Evolutionary conservation across 2,329 filamentous ascomycete genomes (phyloP), one percentile per base, ranked within the genome.

Genomic region (Claviceps monticola): DNA sequence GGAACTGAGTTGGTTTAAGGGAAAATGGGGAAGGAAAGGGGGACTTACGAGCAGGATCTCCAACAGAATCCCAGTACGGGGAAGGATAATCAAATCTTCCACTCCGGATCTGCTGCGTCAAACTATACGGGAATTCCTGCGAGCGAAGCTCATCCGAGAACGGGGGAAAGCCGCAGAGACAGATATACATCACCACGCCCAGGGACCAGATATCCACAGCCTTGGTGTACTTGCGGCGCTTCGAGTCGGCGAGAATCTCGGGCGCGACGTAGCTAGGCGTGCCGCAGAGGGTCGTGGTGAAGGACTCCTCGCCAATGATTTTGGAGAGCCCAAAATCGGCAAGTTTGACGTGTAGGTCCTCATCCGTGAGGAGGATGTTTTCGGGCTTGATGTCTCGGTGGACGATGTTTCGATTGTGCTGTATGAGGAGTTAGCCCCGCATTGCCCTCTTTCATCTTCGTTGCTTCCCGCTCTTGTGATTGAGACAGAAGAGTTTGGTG

Each of bases 301-400:
- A 98, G 0, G 91, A 96, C 64, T 96, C 89, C 66, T 98, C 93
- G 56, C 94, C 94, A 58, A 98, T 95, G 58, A 98, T 97, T 70
- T 98, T 98, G 43, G 93, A 91, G 39, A 98, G 76, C 46, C 93
- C 93, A 68, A 98, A 98, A 67, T 98, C 93, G 19, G 90, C 93
- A 55, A 98, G 72, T 69, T 98, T 98, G 56, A 95, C 84, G 54
- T 83, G 83, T 29, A 96, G 71, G 37, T 93, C 77, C 61, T 88
- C 88, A 68, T 96, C 88, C 5, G 85, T 82, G 38, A 98, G 72
- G 8, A 98, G 71, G 37, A 98, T 97, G 61, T 97, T 97, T 64
- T 97, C 91, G 0, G 90, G 91, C 68, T 96, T 97, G 69, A 98
- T 96, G 61, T 98, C 93, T 53, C 93, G 85, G 66, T 98, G 93